phyloP scores from a whole-genome alignment of 345 rosid genomes.

The Limnanthes douglasii region DNA sequence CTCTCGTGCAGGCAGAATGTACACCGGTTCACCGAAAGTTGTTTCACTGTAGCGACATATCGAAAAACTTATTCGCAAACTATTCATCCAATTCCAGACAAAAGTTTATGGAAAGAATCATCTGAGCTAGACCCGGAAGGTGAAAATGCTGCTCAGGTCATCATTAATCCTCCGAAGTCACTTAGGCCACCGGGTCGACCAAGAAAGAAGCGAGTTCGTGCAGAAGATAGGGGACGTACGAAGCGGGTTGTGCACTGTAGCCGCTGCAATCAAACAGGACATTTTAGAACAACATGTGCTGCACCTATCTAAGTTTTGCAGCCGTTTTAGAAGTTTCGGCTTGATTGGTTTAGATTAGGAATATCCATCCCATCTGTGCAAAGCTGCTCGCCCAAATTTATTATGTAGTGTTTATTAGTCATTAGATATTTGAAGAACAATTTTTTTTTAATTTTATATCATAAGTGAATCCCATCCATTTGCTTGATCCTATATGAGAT shows the following conservation, averaged over 20 bases:
- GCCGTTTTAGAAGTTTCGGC: background rate
- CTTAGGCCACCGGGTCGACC: constrained; percentile 91
- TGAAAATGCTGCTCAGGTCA: constrained; percentile 23
- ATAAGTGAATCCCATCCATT: too few species aligned
- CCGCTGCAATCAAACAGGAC: constrained; percentile 96
- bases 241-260: constrained; percentile 98
- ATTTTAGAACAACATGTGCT: constrained; percentile 97
- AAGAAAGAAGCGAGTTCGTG: constrained; percentile 82
- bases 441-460: too few species aligned
- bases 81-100: constrained; percentile 93
- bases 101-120: constrained; percentile 76
- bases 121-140: constrained; percentile 52
- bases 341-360: constrained; percentile 1
- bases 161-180: constrained; percentile 79
- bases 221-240: constrained; percentile 80
- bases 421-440: too few species aligned
- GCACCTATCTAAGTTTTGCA: constrained; percentile 58
- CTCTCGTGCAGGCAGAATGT: constrained; percentile 98
- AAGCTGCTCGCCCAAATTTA: too few species aligned
- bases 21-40: constrained; percentile 86
- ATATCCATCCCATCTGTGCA: too few species aligned
- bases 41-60: constrained; percentile 91
- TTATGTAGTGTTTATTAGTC: too few species aligned
- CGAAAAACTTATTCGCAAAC: constrained; percentile 90
- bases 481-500: too few species aligned